Evolutionary conservation across 345 rosid genomes (phyloP).

Genomic region (Noccaea bulbosa): DNA sequence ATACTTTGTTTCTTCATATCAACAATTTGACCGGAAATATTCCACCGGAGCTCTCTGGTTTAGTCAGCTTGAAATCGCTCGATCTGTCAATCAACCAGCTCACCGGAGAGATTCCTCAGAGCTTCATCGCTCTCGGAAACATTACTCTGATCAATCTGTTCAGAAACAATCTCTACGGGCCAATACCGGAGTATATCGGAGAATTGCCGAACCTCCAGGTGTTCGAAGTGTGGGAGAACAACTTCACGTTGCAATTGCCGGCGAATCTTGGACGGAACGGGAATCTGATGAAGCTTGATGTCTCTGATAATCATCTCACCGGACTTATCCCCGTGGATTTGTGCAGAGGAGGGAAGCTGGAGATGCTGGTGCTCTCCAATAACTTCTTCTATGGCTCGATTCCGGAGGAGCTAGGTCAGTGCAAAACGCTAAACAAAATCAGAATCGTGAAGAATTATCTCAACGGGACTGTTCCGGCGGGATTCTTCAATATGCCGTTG

Average conservation of each 20-base stretch:
- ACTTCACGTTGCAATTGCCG: conserved; percentile 71
- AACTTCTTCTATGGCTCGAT: conserved; percentile 78
- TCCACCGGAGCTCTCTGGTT: conserved; percentile 70
- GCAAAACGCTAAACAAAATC: conserved; percentile 62
- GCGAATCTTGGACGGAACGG: conserved; percentile 72
- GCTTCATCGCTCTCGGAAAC: conserved; percentile 52
- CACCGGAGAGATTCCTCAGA: conserved; percentile 75
- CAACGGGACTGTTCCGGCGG: conserved; percentile 69
- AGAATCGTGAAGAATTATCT: conserved; percentile 60
- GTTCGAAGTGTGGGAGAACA: conserved; percentile 76
- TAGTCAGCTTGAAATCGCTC: conserved; percentile 67
- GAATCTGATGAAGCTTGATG: conserved; percentile 62
- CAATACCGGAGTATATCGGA: conserved; percentile 67
- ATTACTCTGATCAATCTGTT: conserved; percentile 68
- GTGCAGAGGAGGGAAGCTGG: conserved; percentile 65
- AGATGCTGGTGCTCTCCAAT: conserved; percentile 59
- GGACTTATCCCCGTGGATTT: conserved; percentile 71
- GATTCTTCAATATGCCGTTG: conserved; percentile 62
- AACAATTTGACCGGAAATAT: conserved; percentile 72
- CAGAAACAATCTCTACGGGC: conserved; percentile 65
- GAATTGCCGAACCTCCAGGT: conserved; percentile 70
- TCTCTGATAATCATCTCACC: conserved; percentile 67
- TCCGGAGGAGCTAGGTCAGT: conserved; percentile 69
- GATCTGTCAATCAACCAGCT: conserved; percentile 71
- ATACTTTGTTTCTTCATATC: conserved; percentile 72